Evolutionary conservation across 129 eudicot genomes (phyloP), one percentile per base, ranked within the genome.

Genomic region (Escallonia rubra): DNA sequence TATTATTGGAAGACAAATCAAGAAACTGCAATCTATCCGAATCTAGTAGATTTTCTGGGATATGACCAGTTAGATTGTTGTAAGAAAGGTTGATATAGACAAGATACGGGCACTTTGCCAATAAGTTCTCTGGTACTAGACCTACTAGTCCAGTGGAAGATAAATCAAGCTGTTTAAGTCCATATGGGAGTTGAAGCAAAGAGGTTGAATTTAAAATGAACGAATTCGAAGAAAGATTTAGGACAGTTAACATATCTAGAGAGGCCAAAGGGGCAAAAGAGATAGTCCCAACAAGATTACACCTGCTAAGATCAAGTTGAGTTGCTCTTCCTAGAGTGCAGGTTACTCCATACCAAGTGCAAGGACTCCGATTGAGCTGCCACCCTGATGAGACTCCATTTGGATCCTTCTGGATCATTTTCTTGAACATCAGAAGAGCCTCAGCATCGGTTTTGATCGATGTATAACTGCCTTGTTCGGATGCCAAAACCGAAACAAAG

Each of bases 321-420:
- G 90, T 66, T 15, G 82, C 96, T 60, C 97, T 79, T 8, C 77
- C 79, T 6, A 74, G 70, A 10, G 61, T 77, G 78, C 97, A 91
- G 15, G 85, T 81, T 63, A 91, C 78, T 38, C 97, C 97, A 41
- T 79, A 51, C 96, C 96, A 91, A 52, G 70, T 81, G 83, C 97
- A 91, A 56, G 90, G 75, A 47, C 76, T 77, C 61, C 66, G 77
- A 46, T 52, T 77, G 52, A 63, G 77, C 63, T 83, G 66, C 97
- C 97, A 91, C 15, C 53, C 79, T 16, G 92, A 81, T 12, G 87
- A 62, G 11, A 78, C 86, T 57, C 76, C 87, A 43, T 66, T 69
- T 1, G 96, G 88, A 75, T 87, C 90, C 41, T 73, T 65, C 43
- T 80, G 83, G 47, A 91, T 78, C 93, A 75, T 83, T 69, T 87